Evolutionary conservation across 2,329 filamentous ascomycete species (phyloP).

Genomic region (Cordyceps farinosa): DNA sequence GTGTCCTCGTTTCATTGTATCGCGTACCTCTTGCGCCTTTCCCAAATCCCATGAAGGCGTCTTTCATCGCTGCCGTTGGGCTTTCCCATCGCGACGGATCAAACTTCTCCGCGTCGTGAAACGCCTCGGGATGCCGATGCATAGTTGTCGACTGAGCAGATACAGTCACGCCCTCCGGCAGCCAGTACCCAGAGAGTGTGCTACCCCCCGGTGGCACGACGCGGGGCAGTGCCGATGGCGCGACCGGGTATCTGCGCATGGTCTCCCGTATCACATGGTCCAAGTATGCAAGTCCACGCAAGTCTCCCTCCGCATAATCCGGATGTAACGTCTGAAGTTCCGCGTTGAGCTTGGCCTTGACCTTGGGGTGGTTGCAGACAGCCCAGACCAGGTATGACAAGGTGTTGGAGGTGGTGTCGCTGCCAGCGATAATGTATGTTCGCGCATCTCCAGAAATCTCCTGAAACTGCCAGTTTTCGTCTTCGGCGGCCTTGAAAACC

Average conservation of each 20-base stretch:
- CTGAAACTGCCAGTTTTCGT: not conserved
- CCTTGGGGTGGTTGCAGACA: conserved; percentile 25
- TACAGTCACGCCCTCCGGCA: conserved; percentile 37
- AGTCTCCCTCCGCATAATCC: conserved; percentile 25
- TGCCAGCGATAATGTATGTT: conserved; percentile 43
- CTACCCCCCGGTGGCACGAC: conserved; percentile 34
- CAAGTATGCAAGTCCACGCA: conserved; percentile 36
- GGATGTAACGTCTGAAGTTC: conserved; percentile 30
- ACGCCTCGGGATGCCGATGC: conserved; percentile 38
- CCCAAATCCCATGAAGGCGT: conserved; percentile 48
- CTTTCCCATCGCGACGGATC: conserved; percentile 36
- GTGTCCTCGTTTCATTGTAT: too few species aligned
- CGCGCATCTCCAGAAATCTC: not conserved
- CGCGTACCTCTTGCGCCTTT: conserved; percentile 37
- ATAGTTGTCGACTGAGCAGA: conserved; percentile 41
- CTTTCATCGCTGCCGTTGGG: conserved; percentile 37
- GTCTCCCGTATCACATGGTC: conserved; percentile 40
- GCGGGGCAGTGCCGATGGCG: conserved; percentile 36
- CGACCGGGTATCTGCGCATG: conserved; percentile 37
- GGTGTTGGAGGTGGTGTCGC: conserved; percentile 45
- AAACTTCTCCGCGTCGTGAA: conserved; percentile 22
- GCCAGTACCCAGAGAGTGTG: conserved; percentile 31
- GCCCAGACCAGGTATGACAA: conserved; percentile 43
- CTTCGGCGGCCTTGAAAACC: not conserved
- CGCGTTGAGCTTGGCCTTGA: conserved; percentile 18